Conservation (phyloP, 768 basidiomycete genomes). For the Sarcodon sp. region DNA sequence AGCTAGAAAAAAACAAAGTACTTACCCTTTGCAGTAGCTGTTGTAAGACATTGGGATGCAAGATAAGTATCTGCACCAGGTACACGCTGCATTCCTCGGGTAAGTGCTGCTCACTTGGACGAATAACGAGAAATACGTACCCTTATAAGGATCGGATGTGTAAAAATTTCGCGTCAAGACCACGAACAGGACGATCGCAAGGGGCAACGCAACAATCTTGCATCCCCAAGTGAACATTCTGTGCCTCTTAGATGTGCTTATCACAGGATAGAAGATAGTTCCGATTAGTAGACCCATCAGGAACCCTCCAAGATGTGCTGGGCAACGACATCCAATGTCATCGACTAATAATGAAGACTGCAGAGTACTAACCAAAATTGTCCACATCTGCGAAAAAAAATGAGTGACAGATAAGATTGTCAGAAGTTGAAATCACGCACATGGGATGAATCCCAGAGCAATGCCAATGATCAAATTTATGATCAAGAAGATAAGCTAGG, state of each 20-base stretch:
- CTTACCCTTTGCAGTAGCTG: constrained; percentile 47
- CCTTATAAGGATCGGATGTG: constrained; percentile 73
- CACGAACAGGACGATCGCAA: constrained; percentile 72
- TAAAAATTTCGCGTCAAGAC: constrained; percentile 85
- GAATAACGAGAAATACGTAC: constrained; percentile 24
- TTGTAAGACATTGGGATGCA: constrained; percentile 74
- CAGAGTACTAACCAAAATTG: constrained; percentile 56
- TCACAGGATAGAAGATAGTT: constrained; percentile 79
- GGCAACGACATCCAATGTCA: constrained; percentile 3
- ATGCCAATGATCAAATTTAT: constrained; percentile 82
- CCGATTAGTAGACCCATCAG: constrained; percentile 75
- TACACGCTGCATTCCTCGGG: constrained; percentile 43
- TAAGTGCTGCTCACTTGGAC: background rate
- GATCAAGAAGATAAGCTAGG: constrained; percentile 69
- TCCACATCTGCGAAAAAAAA: constrained; percentile 49
- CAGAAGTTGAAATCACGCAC: constrained; percentile 25
- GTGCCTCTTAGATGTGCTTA: constrained; percentile 70
- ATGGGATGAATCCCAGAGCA: constrained; percentile 75
- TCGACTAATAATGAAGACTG: background rate
- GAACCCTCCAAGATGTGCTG: constrained; percentile 82
- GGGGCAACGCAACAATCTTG: constrained; percentile 59
- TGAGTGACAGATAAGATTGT: background rate
- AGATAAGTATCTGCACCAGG: constrained; percentile 81
- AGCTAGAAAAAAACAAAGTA: constrained; percentile 1
- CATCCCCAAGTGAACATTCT: constrained; percentile 58